Evolutionary conservation across 352 stramenopile genomes (phyloP).

Genomic region (Globisporangium okanoganense): DNA sequence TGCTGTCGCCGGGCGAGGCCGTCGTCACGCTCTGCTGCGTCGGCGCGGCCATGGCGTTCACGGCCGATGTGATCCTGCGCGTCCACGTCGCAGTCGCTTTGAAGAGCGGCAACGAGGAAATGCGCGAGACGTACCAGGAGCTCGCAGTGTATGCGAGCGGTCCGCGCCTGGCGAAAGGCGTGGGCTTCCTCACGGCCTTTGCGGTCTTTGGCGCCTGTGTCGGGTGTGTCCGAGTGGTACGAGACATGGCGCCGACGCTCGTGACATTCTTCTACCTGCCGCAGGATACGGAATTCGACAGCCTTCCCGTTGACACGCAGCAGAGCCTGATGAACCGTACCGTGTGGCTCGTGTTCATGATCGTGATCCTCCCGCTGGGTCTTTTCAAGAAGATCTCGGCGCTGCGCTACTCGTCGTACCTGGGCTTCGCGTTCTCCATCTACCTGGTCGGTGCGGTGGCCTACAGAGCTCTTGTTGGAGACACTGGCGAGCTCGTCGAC

Average conservation of each 20-base stretch:
- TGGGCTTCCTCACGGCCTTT: slow-evolving; percentile 61
- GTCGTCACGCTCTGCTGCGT: slow-evolving; percentile 42
- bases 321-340: slow-evolving; percentile 27
- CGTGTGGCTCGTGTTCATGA: slow-evolving; percentile 61
- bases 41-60: slow-evolving; percentile 67
- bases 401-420: slow-evolving; percentile 70
- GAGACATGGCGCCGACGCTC: slow-evolving; percentile 68
- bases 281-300: slow-evolving; percentile 16
- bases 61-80: slow-evolving; percentile 54
- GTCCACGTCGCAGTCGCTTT: slow-evolving; percentile 55
- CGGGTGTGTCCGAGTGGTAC: slow-evolving; percentile 63
- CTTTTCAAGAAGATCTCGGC: slow-evolving; percentile 72
- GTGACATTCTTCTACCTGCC: slow-evolving; percentile 34
- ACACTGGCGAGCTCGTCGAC: not conserved
- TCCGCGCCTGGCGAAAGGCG: slow-evolving; percentile 39
- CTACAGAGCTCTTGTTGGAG: slow-evolving; percentile 37
- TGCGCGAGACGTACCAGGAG: slow-evolving; percentile 60
- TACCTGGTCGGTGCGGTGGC: slow-evolving; percentile 64
- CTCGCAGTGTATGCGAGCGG: slow-evolving; percentile 54
- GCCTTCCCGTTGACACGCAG: slow-evolving; percentile 25
- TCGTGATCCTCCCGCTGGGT: slow-evolving; percentile 56
- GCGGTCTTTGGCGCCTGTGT: slow-evolving; percentile 77
- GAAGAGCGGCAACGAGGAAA: slow-evolving; percentile 27
- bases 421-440: slow-evolving; percentile 64
- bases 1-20: slow-evolving; percentile 39